Conservation (phyloP, 2,329 filamentous ascomycete species). For the Geosmithia morbida region DNA sequence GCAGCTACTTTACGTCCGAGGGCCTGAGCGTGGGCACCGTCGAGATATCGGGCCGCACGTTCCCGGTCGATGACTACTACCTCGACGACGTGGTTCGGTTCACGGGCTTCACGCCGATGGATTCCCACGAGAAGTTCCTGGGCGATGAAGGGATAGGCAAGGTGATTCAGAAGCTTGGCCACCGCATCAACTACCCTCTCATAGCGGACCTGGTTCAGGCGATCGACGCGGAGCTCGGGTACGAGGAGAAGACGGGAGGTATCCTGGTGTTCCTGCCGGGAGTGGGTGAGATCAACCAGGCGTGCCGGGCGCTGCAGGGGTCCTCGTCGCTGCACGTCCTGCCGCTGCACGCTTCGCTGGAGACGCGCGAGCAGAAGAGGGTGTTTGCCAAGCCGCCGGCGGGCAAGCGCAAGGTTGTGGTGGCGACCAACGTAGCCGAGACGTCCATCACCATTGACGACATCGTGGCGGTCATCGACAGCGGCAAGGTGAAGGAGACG, state of each 20-base stretch:
- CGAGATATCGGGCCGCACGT: constrained; percentile 79
- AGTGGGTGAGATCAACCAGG: constrained; percentile 78
- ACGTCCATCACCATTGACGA: constrained; percentile 98
- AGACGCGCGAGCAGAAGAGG: constrained; percentile 73
- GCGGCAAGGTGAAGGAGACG: constrained; percentile 90
- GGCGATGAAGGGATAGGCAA: constrained; percentile 49
- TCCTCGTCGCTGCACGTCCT: constrained; percentile 53
- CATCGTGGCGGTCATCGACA: constrained; percentile 90
- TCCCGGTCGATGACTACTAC: constrained; percentile 80
- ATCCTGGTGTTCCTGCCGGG: constrained; percentile 95
- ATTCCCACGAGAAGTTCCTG: constrained; percentile 27
- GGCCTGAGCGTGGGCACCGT: constrained; percentile 60
- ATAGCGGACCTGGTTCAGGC: constrained; percentile 65
- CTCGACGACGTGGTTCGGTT: constrained; percentile 75
- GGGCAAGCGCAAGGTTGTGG: constrained; percentile 82
- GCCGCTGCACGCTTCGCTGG: constrained; percentile 81
- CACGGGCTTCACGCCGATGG: constrained; percentile 53
- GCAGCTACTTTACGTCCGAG: constrained; percentile 63
- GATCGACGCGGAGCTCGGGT: constrained; percentile 63
- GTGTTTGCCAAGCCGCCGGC: constrained; percentile 67
- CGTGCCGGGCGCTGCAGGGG: constrained; percentile 51
- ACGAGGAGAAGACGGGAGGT: constrained; percentile 54
- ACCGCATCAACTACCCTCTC: constrained; percentile 83
- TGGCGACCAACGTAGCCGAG: constrained; percentile 93
- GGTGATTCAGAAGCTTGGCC: constrained; percentile 57